Evolutionary conservation across 352 stramenopile species (phyloP).

Genomic region (Plasmopara halstedii): DNA sequence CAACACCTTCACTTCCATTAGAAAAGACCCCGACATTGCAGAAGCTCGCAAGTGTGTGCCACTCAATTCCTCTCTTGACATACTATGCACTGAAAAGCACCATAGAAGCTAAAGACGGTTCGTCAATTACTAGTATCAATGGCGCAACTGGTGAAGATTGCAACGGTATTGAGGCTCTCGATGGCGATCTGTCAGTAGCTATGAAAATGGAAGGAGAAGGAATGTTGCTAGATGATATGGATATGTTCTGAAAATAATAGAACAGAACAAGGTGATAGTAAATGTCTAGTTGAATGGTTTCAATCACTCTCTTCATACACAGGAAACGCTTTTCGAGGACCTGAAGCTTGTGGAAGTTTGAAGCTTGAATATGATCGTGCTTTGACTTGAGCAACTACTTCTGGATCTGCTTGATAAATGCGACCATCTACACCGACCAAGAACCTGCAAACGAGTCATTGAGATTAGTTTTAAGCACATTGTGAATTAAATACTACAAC

Average conservation of each 20-base stretch:
- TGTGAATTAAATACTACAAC: neutral
- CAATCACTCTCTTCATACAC: conserved; percentile 15
- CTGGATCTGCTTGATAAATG: conserved; percentile 71
- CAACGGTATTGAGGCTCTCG: conserved; percentile 65
- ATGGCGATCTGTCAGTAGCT: conserved; percentile 57
- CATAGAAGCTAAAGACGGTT: conserved; percentile 34
- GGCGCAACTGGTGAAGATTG: conserved; percentile 46
- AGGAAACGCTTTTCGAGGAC: conserved; percentile 15
- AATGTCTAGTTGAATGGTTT: neutral
- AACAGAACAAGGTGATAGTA: neutral
- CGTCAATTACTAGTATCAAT: conserved; percentile 9
- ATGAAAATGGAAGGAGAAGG: conserved; percentile 83
- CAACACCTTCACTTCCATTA: conserved; percentile 16
- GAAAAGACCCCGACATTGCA: conserved; percentile 39
- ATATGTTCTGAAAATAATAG: conserved; percentile 48
- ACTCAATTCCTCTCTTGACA: conserved; percentile 73
- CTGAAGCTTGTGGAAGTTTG: conserved; percentile 41
- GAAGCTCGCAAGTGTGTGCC: conserved; percentile 43
- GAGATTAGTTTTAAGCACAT: conserved; percentile 1
- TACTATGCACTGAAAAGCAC: conserved; percentile 68
- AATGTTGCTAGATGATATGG: conserved; percentile 82
- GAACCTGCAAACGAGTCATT: conserved; percentile 34
- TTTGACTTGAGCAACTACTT: conserved; percentile 42
- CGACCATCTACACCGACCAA: conserved; percentile 74
- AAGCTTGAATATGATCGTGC: conserved; percentile 25